phyloP scores from a whole-genome alignment of 2,329 filamentous ascomycete species.

The Colletotrichum truncatum region DNA sequence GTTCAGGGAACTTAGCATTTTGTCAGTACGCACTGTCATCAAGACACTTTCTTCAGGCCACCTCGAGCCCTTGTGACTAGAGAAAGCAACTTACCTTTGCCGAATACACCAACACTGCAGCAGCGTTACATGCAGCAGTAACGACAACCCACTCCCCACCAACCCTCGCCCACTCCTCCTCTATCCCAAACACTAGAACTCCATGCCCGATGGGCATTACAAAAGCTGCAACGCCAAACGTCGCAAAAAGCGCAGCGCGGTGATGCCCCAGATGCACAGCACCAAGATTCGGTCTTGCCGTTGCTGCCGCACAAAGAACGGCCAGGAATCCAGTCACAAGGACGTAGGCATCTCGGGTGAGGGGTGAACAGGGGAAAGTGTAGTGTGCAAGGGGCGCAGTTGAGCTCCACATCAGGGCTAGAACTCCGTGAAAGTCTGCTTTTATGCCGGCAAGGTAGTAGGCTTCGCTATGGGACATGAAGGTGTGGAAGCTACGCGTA shows the following conservation, averaged over 20 bases:
- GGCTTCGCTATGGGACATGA: conserved; percentile 62
- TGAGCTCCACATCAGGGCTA: conserved; percentile 69
- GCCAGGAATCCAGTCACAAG: conserved; percentile 45
- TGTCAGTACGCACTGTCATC: neutral
- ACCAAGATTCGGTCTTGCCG: conserved; percentile 8
- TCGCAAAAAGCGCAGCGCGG: conserved; percentile 19
- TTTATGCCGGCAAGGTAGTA: conserved; percentile 63
- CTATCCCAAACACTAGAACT: neutral
- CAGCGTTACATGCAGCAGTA: conserved; percentile 21
- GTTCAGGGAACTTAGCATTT: conserved; percentile 56
- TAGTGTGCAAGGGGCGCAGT: conserved; percentile 69
- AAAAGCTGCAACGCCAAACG: conserved; percentile 18
- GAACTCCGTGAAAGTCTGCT: conserved; percentile 69
- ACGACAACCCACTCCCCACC: conserved; percentile 10
- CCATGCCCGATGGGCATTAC: conserved; percentile 23
- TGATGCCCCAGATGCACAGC: conserved; percentile 27
- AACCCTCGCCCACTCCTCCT: conserved; percentile 5
- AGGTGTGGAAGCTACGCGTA: conserved; percentile 60
- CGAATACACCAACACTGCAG: conserved; percentile 22
- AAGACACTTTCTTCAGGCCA: neutral
- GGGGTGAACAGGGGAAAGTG: conserved; percentile 49
- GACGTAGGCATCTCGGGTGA: conserved; percentile 46
- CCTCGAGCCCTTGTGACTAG: too few relatives aligned
- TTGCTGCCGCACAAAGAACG: conserved; percentile 41
- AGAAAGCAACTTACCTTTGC: conserved; percentile 9